Evolutionary conservation across 192 early-diverging fungal genomes (phyloP).

Genomic region (Coemansia sp.): DNA sequence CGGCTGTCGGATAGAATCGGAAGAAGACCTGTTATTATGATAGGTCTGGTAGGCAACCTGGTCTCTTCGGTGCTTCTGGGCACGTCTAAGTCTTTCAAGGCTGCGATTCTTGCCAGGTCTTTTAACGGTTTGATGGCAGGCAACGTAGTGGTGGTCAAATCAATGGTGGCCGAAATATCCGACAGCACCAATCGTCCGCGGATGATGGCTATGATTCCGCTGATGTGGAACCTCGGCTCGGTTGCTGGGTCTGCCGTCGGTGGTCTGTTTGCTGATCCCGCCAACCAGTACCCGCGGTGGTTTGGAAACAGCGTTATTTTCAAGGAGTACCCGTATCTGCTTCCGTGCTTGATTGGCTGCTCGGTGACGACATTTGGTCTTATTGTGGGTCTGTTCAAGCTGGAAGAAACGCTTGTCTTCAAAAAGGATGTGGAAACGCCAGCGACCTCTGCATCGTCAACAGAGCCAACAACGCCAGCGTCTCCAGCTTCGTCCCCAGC

Average conservation of each 20-base stretch:
- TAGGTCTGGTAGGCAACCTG: slow-evolving; percentile 74
- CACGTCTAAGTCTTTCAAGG: slow-evolving; percentile 55
- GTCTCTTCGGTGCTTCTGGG: slow-evolving; percentile 72
- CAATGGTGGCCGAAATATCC: slow-evolving; percentile 82
- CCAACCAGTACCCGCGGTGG: slow-evolving; percentile 61
- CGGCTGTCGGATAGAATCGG: slow-evolving; percentile 76
- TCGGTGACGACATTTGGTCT: slow-evolving; percentile 63
- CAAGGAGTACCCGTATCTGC: slow-evolving; percentile 70
- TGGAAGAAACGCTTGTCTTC: slow-evolving; percentile 59
- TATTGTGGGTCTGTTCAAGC: slow-evolving; percentile 61
- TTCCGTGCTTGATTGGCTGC: slow-evolving; percentile 75
- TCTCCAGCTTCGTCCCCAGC: too few relatives aligned
- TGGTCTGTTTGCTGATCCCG: slow-evolving; percentile 76
- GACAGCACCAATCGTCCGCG: slow-evolving; percentile 74
- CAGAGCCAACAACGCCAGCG: too few relatives aligned
- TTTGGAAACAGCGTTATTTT: slow-evolving; percentile 65
- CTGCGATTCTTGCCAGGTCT: slow-evolving; percentile 62
- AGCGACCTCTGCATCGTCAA: not conserved
- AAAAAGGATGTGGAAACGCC: not conserved
- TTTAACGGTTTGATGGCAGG: slow-evolving; percentile 71
- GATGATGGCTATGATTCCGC: slow-evolving; percentile 74
- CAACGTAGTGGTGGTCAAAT: slow-evolving; percentile 79
- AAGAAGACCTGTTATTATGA: slow-evolving; percentile 71
- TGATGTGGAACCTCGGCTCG: slow-evolving; percentile 65
- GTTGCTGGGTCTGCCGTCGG: slow-evolving; percentile 71